These are phyloP conservation scores for Suillus paluster DNA, from an alignment of 768 basidiomycete species.

Conservation along the genomic window DNA sequence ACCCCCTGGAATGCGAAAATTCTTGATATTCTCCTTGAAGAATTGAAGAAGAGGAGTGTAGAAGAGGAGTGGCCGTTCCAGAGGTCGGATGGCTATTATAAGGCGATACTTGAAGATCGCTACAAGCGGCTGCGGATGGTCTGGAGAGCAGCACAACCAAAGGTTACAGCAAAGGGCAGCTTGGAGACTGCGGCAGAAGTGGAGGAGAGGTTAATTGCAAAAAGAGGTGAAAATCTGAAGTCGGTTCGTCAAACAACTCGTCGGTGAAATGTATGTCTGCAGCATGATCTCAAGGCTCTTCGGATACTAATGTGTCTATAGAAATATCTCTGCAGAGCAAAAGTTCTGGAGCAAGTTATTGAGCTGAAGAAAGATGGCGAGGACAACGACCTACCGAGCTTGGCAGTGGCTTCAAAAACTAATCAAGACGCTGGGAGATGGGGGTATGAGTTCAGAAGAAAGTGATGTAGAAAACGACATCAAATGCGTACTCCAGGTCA, in stretches of 20 bases:
- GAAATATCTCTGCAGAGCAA: too few relatives aligned
- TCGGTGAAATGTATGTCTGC: conserved; percentile 9
- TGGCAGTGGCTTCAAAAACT: too few relatives aligned
- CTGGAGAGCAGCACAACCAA: conserved; percentile 8
- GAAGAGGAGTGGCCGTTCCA: conserved; percentile 10
- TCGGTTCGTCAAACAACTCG: conserved; percentile 5
- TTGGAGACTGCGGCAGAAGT: conserved; percentile 5
- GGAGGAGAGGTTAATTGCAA: conserved; percentile 4
- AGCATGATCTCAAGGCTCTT: not conserved
- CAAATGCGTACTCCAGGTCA: too few relatives aligned
- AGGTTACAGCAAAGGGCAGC: conserved; percentile 1
- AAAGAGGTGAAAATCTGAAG: not conserved
- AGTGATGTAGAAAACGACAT: too few relatives aligned
- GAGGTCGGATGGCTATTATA: conserved; percentile 8
- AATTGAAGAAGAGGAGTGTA: not conserved
- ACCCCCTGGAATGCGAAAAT: conserved; percentile 9
- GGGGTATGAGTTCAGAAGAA: too few relatives aligned
- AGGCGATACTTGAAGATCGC: not conserved
- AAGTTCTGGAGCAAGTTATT: too few relatives aligned
- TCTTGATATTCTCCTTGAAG: conserved; percentile 6
- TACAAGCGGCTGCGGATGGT: conserved; percentile 13
- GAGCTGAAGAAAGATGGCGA: too few relatives aligned
- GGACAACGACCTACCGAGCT: too few relatives aligned
- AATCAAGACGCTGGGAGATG: too few relatives aligned
- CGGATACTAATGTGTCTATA: not conserved